phyloP scores from a whole-genome alignment of 2,329 filamentous ascomycete genomes.

The Calonectria pseudoturangicola region DNA sequence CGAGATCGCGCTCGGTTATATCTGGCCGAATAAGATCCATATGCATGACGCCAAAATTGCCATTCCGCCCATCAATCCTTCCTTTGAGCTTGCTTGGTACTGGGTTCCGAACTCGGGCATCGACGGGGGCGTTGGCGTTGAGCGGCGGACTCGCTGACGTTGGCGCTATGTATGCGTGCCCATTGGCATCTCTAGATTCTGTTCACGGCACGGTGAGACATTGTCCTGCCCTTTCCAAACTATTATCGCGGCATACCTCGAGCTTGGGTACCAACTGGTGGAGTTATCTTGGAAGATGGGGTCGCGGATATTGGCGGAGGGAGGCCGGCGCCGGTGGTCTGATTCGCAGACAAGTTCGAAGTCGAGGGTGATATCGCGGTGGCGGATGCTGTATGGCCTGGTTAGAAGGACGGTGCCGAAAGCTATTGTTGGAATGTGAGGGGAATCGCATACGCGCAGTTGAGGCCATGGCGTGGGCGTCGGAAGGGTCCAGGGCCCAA shows the following conservation, averaged over 20 bases:
- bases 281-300: constrained; percentile 29
- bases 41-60: constrained; percentile 79
- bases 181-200: constrained; percentile 20
- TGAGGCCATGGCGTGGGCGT: constrained; percentile 53
- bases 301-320: constrained; percentile 32
- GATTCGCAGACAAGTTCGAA: constrained; percentile 15
- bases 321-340: constrained; percentile 22
- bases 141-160: constrained; percentile 39
- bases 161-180: not conserved
- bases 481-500: constrained; percentile 45
- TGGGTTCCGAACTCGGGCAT: constrained; percentile 68
- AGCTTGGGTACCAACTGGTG: constrained; percentile 29
- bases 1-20: constrained; percentile 69
- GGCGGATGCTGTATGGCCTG: constrained; percentile 38
- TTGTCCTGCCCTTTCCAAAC: constrained; percentile 6
- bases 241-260: constrained; percentile 44
- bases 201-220: constrained; percentile 23
- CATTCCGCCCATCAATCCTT: constrained; percentile 72
- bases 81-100: constrained; percentile 78
- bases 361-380: constrained; percentile 36
- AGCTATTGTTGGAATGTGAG: constrained; percentile 1
- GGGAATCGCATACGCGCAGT: constrained; percentile 53
- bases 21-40: constrained; percentile 71
- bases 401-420: constrained; percentile 42
- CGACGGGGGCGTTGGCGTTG: constrained; percentile 47